These are phyloP conservation scores for Tagetes erecta DNA, from an alignment of 129 eudicot genomes.

Conservation along the genomic window DNA sequence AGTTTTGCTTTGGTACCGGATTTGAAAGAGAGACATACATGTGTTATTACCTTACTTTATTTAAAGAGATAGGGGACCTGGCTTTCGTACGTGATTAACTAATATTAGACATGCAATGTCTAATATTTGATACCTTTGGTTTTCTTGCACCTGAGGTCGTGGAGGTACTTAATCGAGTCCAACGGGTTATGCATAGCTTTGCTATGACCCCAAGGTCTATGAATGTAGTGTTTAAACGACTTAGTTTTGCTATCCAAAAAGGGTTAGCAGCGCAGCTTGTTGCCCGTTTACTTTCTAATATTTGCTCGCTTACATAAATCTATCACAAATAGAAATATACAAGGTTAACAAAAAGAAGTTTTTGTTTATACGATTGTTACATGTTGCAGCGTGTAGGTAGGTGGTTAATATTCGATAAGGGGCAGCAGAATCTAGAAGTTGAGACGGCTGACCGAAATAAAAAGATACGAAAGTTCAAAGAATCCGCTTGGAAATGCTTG, in stretches of 20 bases:
- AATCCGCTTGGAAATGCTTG: conserved; percentile 93
- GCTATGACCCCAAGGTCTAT: too few species aligned
- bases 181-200: too few species aligned
- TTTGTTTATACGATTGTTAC: neutral
- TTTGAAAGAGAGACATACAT: conserved; percentile 4
- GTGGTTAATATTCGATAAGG: conserved; percentile 63
- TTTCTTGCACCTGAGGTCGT: too few species aligned
- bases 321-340: neutral
- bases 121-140: too few species aligned
- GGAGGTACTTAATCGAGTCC: too few species aligned
- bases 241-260: too few species aligned
- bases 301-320: neutral
- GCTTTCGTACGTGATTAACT: neutral
- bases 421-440: conserved; percentile 38
- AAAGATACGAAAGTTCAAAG: conserved; percentile 80
- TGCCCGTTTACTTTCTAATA: too few species aligned
- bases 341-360: neutral
- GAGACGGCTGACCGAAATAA: conserved; percentile 64
- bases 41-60: neutral
- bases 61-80: neutral
- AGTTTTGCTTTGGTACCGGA: neutral
- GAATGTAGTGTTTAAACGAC: too few species aligned
- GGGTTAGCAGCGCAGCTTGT: too few species aligned
- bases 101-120: neutral
- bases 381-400: conserved; percentile 71